Evolutionary conservation across 257 asterid genomes (phyloP).

Genomic region (Verbena officinalis): DNA sequence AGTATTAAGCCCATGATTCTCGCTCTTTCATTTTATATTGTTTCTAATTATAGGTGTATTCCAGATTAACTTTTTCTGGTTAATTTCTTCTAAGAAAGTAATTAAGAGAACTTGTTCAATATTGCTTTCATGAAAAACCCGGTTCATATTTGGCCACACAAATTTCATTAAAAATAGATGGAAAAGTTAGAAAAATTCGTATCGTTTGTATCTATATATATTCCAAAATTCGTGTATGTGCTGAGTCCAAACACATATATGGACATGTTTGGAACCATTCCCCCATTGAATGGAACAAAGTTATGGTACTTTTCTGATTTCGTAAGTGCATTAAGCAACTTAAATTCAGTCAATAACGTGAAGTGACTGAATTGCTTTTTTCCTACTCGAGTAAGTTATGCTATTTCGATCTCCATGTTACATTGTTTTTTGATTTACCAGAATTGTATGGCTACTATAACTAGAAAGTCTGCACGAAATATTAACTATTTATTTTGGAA

Average conservation of each 20-base stretch:
- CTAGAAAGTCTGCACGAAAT: too few relatives aligned
- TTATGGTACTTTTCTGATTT: not conserved
- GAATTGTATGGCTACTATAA: too few relatives aligned
- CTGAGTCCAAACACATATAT: too few relatives aligned
- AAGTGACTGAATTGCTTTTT: conserved; percentile 6
- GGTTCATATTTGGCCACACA: conserved; percentile 16
- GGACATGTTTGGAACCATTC: not conserved
- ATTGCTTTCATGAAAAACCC: conserved; percentile 1
- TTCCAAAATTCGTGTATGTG: too few relatives aligned
- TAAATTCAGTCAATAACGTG: conserved; percentile 33
- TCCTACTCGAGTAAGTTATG: conserved; percentile 3
- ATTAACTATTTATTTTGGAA: too few relatives aligned
- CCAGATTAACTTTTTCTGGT: conserved; percentile 1
- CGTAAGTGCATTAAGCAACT: not conserved
- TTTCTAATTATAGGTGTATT: not conserved
- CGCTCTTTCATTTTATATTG: conserved; percentile 1
- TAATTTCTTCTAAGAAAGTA: conserved; percentile 4
- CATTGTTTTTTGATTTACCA: too few relatives aligned
- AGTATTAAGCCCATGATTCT: not conserved
- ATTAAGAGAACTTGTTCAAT: conserved; percentile 1
- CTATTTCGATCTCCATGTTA: not conserved
- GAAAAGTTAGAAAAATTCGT: not conserved
- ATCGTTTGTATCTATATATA: too few relatives aligned
- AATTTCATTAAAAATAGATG: not conserved
- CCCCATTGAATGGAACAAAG: not conserved